phyloP scores from a whole-genome alignment of 164 flowering plant species.

The Tetracentron sinense region DNA sequence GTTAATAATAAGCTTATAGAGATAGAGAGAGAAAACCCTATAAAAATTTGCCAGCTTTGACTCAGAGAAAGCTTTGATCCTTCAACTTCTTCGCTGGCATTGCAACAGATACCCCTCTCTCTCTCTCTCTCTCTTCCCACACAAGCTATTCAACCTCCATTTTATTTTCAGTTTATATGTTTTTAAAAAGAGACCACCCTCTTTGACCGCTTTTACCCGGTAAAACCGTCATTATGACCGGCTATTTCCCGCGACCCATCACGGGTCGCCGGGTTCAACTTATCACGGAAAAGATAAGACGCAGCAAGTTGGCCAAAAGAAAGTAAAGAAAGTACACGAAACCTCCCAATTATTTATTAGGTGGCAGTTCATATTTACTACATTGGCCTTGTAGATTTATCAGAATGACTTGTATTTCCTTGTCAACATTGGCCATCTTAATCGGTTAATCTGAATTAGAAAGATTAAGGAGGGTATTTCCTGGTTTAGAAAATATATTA shows the following conservation, averaged over 20 bases:
- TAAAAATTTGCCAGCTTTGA: constrained; percentile 62
- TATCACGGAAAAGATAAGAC: constrained; percentile 23
- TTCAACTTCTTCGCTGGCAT: constrained; percentile 81
- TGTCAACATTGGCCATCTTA: too few species aligned
- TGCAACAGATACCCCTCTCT: constrained; percentile 29
- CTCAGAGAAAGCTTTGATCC: constrained; percentile 62
- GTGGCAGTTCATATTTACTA: too few species aligned
- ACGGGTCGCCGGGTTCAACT: constrained; percentile 46
- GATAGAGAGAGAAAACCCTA: constrained; percentile 7
- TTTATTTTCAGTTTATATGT: too few species aligned
- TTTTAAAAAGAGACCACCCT: too few species aligned
- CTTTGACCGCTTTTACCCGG: constrained; percentile 17
- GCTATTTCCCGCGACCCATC: constrained; percentile 31
- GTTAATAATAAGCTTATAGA: background rate
- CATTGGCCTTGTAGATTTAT: too few species aligned
- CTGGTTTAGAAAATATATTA: too few species aligned
- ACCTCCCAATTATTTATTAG: too few species aligned
- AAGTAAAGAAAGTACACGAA: constrained; percentile 11
- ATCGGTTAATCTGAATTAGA: too few species aligned
- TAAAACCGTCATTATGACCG: constrained; percentile 19
- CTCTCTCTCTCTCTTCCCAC: constrained; percentile 16
- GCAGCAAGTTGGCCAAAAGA: constrained; percentile 22
- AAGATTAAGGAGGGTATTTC: too few species aligned
- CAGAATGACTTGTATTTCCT: too few species aligned
- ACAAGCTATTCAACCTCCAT: too few species aligned